Percentiles rank a stretch among this genome's conserved stretches.
Evolutionary conservation across 768 basidiomycete species (phyloP).

Genomic region (Xerocomellus intermedius): DNA sequence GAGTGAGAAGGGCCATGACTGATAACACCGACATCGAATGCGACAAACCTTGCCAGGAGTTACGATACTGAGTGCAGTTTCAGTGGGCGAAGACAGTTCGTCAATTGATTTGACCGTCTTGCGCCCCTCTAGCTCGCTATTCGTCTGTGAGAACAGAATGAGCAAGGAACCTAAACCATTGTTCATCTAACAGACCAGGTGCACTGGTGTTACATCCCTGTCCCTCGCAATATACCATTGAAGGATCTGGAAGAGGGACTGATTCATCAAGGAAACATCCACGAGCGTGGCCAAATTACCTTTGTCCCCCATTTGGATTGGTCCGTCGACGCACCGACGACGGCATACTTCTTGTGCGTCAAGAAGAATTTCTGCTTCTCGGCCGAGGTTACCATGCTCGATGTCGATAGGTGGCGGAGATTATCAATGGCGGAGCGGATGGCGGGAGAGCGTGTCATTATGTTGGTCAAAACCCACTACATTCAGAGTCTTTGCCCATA

Average conservation of each 20-base stretch:
- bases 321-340: constrained; percentile 82
- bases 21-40: background rate
- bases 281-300: constrained; percentile 32
- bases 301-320: constrained; percentile 76
- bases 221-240: constrained; percentile 70
- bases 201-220: constrained; percentile 67
- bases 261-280: background rate
- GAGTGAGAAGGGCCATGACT: background rate
- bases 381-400: constrained; percentile 30
- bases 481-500: background rate
- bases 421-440: constrained; percentile 1
- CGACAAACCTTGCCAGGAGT: constrained; percentile 65
- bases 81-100: constrained; percentile 55
- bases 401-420: constrained; percentile 10
- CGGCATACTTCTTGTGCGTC: constrained; percentile 63
- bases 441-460: constrained; percentile 4
- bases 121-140: constrained; percentile 65
- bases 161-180: background rate
- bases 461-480: background rate
- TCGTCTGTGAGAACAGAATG: constrained; percentile 47
- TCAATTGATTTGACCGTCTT: constrained; percentile 53
- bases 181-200: constrained; percentile 51
- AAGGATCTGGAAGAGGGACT: constrained; percentile 50
- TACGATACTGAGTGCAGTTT: constrained; percentile 76
- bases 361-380: constrained; percentile 58